phyloP scores from a whole-genome alignment of 768 basidiomycete genomes.

The Pulveroboletus sp. region DNA sequence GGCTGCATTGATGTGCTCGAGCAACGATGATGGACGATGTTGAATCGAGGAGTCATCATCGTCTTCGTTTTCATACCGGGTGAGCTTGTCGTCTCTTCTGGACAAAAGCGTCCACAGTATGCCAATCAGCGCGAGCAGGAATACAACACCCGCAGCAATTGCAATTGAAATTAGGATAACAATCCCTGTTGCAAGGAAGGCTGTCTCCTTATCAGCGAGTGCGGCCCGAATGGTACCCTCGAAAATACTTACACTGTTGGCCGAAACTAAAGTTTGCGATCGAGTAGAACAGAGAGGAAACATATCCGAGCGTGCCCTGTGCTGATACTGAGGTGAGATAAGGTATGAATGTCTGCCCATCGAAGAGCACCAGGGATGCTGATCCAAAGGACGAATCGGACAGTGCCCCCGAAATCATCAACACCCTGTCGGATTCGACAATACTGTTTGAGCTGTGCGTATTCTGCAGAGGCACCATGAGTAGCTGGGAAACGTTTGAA shows the following conservation, averaged over 20 bases:
- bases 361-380: constrained; percentile 82
- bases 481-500: constrained; percentile 73
- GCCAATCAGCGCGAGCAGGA: constrained; percentile 78
- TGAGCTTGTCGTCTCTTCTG: constrained; percentile 66
- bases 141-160: constrained; percentile 90
- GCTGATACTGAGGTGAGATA: constrained; percentile 68
- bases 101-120: constrained; percentile 89
- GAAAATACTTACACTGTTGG: constrained; percentile 52
- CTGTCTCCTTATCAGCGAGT: constrained; percentile 35
- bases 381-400: constrained; percentile 67
- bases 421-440: constrained; percentile 80
- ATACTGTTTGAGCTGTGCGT: constrained; percentile 66
- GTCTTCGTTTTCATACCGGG: constrained; percentile 62
- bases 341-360: constrained; percentile 77
- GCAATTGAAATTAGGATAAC: constrained; percentile 98
- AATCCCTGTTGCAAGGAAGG: constrained; percentile 85
- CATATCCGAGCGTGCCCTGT: constrained; percentile 62
- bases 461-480: constrained; percentile 84
- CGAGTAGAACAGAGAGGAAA: constrained; percentile 82
- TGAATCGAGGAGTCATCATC: constrained; percentile 73
- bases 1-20: constrained; percentile 88
- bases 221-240: neutral
- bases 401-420: constrained; percentile 82
- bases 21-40: constrained; percentile 80
- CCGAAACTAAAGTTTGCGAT: constrained; percentile 71